Percentiles rank a stretch among this genome's conserved stretches.
Evolutionary conservation across 2,329 filamentous ascomycete genomes (phyloP).

Genomic region (Incumbomyces delicatus): DNA sequence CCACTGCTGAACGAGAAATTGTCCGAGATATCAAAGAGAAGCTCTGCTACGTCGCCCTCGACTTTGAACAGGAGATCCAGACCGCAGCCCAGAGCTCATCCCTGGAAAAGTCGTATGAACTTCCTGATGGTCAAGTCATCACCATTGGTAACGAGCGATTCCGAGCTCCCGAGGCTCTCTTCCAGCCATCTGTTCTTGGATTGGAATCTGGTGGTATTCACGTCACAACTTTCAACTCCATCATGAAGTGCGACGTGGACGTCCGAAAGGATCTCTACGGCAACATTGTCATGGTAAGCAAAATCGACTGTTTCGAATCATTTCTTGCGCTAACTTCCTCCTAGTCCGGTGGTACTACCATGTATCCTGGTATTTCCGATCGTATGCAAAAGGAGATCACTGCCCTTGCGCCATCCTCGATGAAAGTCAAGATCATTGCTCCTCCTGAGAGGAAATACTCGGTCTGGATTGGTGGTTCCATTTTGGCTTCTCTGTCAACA

Average conservation of each 20-base stretch:
- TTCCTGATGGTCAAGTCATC: slow-evolving; percentile 99
- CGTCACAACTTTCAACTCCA: slow-evolving; percentile 99
- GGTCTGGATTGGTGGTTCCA: slow-evolving; percentile 99
- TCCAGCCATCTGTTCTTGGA: slow-evolving; percentile 97
- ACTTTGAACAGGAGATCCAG: slow-evolving; percentile 99
- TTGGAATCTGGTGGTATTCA: slow-evolving; percentile 98
- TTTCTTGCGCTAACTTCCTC: slow-evolving; percentile 12
- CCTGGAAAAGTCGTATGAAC: slow-evolving; percentile 99
- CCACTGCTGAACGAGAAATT: slow-evolving; percentile 99
- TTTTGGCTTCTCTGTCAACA: slow-evolving; percentile 96
- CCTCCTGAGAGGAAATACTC: slow-evolving; percentile 99
- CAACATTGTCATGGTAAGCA: slow-evolving; percentile 99
- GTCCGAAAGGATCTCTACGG: slow-evolving; percentile 99
- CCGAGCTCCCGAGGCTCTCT: slow-evolving; percentile 98
- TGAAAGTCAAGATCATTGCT: slow-evolving; percentile 99
- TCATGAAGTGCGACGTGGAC: slow-evolving; percentile 99
- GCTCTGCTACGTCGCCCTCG: slow-evolving; percentile 99
- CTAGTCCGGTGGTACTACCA: slow-evolving; percentile 99
- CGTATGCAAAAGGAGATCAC: slow-evolving; percentile 99
- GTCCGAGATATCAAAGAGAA: slow-evolving; percentile 99
- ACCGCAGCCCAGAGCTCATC: slow-evolving; percentile 97
- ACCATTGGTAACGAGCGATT: slow-evolving; percentile 99
- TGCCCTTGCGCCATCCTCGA: slow-evolving; percentile 94
- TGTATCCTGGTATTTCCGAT: slow-evolving; percentile 99
- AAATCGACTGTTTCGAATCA: slow-evolving; percentile 3